Conservation (phyloP, 257 asterid species). For the Anisodus tanguticus region DNA sequence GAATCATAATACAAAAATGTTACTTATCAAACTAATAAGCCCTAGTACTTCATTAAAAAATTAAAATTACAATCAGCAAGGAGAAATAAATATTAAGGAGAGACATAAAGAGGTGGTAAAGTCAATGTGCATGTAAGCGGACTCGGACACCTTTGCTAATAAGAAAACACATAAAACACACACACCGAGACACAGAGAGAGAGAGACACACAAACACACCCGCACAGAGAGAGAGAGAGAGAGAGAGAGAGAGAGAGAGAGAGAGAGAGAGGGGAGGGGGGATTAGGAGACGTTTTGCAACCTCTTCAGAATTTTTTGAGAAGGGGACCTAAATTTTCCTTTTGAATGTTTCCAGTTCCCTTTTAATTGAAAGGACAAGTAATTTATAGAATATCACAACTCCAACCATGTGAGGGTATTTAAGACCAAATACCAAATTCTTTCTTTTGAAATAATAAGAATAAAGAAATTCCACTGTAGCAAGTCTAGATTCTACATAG, state of each 20-base stretch:
- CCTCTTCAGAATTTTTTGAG: background rate
- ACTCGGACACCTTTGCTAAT: background rate
- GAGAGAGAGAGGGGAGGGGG: background rate
- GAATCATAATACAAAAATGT: background rate
- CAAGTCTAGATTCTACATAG: background rate
- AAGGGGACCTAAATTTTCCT: background rate
- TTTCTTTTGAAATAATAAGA: conserved; percentile 11
- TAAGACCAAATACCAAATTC: background rate
- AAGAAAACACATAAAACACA: background rate
- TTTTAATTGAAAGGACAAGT: background rate
- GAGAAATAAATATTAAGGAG: background rate
- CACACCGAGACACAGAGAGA: too few relatives aligned
- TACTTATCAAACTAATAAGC: background rate
- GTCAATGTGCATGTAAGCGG: background rate
- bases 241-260: background rate
- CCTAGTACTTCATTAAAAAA: background rate
- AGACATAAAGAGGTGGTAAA: background rate
- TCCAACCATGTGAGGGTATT: conserved; percentile 2
- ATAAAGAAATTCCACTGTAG: background rate
- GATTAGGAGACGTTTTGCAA: background rate
- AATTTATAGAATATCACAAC: background rate
- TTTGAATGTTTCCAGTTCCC: conserved; percentile 13
- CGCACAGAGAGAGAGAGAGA: too few relatives aligned
- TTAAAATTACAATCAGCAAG: conserved; percentile 8
- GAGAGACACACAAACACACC: too few relatives aligned